Base-by-base conservation (phyloP, 2,329 filamentous ascomycete species). In the Sarocladium brachiariae region DNA sequence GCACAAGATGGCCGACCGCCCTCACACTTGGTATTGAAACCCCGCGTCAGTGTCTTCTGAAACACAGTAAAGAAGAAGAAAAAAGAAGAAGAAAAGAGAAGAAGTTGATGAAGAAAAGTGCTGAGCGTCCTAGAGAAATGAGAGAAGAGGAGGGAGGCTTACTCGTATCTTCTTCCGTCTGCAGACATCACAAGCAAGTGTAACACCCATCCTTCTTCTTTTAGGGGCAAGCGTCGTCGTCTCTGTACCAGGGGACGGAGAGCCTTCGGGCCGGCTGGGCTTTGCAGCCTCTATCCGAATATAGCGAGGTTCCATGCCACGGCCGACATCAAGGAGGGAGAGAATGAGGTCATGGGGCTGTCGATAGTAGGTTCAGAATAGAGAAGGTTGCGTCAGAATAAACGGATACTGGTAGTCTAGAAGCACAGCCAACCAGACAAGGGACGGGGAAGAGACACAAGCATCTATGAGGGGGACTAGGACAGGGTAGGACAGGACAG, bases 151-250 rank as follows among this genome's bases (percentile, higher is more conserved):
- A n/a, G n/a, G n/a, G n/a, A n/a, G 8, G 33, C 37, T 27, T 30
- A 45, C 39, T 25, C 39, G 21, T 9, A 45, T 45, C 24, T 45
- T 45, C 39, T 45, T 45, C 6, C 39, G 39, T 16, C 39, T 45
- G 16, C 39, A 45, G 18, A 30, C 24, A n/a, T 45, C 39, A 19
- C 39, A 45, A 45, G 39, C 39, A n/a, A 45, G 13, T 4, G 21
- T n/a, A 24, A 45, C 39, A 27, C 23, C 39, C 3, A 24, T 30
- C 16, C 39, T 9, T 16, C 39, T 21, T 9, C 39, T 6, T 16
- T 39, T 39, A 10, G 37, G 16, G 11, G 37, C 16, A 16, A 19
- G 7, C 14, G 37, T 16, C 16, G 7, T 14, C 4, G 37, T 39
- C 7, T 19, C 37, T 5, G 7, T 19, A 14, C 16, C 19, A n/a